phyloP scores from a whole-genome alignment of 305 asterid genomes.

The Nicotiana rustica region DNA sequence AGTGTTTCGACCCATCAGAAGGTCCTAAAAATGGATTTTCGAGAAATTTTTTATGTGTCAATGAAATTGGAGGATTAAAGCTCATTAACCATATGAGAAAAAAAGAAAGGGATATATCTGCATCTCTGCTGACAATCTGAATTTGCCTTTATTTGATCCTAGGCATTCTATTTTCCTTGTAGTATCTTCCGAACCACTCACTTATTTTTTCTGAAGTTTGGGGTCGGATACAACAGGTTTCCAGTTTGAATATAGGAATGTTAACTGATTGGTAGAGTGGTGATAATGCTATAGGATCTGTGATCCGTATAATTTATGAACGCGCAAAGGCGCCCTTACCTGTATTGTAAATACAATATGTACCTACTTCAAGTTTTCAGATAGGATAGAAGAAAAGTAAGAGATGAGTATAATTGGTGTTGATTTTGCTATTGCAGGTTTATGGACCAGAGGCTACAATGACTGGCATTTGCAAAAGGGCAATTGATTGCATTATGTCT shows the following conservation, averaged over 20 bases:
- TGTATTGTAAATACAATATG: not conserved
- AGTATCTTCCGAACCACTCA: not conserved
- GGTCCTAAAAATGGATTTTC: not conserved
- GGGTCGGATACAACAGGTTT: not conserved
- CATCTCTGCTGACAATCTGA: not conserved
- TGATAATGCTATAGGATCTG: not conserved
- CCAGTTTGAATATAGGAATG: not conserved
- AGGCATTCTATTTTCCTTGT: not conserved
- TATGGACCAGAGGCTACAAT: constrained; percentile 90
- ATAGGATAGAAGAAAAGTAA: not conserved
- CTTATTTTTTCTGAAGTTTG: not conserved
- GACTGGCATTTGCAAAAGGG: constrained; percentile 83
- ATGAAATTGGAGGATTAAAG: not conserved
- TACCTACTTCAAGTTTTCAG: not conserved
- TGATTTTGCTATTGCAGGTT: constrained; percentile 49
- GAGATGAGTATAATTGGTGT: not conserved
- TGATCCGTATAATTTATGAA: not conserved
- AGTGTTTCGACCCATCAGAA: not conserved
- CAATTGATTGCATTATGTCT: constrained; percentile 74
- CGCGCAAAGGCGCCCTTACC: not conserved
- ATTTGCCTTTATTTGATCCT: constrained; percentile 2
- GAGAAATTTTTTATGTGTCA: not conserved
- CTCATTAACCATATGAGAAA: not conserved
- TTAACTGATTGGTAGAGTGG: not conserved
- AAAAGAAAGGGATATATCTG: constrained; percentile 10